These are phyloP conservation scores for Rhodotorula paludigena DNA, from an alignment of 768 basidiomycete species.

Conservation along the genomic window DNA sequence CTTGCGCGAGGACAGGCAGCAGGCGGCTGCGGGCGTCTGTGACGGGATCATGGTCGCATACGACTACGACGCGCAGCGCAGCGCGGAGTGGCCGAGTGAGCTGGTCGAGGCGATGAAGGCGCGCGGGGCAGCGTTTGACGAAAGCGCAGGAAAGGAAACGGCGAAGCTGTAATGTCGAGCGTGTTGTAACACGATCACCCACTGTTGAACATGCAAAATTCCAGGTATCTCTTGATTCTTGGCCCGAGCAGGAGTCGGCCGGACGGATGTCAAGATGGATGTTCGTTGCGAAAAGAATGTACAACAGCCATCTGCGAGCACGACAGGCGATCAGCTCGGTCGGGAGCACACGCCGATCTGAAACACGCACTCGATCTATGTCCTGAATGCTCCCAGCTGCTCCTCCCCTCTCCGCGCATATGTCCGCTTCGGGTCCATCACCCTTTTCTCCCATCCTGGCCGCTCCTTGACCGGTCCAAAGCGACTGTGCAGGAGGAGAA, in stretches of 20 bases:
- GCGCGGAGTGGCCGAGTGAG: neutral
- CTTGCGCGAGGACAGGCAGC: neutral
- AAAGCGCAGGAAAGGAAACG: neutral
- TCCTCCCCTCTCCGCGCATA: no score
- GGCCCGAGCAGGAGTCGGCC: no score
- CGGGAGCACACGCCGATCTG: no score
- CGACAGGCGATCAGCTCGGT: no score
- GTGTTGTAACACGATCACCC: no score
- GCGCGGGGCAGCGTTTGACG: constrained; percentile 3
- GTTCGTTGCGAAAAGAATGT: no score
- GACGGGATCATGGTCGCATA: constrained; percentile 10
- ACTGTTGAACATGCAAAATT: no score
- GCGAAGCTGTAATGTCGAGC: constrained; percentile 7
- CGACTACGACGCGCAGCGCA: constrained; percentile 15
- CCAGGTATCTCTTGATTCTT: no score
- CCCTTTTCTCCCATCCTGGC: constrained; percentile 32
- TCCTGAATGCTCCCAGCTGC: no score
- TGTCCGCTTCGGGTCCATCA: neutral
- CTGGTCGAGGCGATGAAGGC: constrained; percentile 1
- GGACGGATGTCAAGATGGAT: no score
- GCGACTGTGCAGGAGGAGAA: neutral
- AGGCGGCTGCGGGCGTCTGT: constrained; percentile 4
- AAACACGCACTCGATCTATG: no score
- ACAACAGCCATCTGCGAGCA: no score
- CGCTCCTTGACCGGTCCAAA: constrained; percentile 14